These are phyloP conservation scores for Zygosaccharomyces sapae DNA, from an alignment of 1,139 yeast genomes.

Conservation along the genomic window DNA sequence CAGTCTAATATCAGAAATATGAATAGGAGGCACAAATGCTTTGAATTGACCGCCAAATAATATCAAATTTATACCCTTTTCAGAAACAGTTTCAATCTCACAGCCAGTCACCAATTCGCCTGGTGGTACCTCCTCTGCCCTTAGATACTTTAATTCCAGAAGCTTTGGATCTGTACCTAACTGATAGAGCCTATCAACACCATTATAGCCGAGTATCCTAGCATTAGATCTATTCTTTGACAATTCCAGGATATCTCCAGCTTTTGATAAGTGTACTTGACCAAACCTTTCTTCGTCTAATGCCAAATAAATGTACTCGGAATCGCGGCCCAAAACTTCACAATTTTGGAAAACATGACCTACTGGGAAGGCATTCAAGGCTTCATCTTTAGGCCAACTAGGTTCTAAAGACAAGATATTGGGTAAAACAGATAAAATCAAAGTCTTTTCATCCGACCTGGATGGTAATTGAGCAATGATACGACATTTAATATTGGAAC, in stretches of 20 bases:
- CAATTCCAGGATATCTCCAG: slow-evolving; percentile 46
- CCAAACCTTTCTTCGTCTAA: slow-evolving; percentile 58
- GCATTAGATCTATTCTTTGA: slow-evolving; percentile 52
- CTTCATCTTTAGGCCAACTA: slow-evolving; percentile 24
- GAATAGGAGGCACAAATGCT: slow-evolving; percentile 70
- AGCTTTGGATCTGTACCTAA: slow-evolving; percentile 66
- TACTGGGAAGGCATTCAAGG: slow-evolving; percentile 65
- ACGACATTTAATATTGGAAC: slow-evolving; percentile 65
- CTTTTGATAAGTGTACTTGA: slow-evolving; percentile 68
- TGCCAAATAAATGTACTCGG: slow-evolving; percentile 52
- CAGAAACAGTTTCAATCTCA: slow-evolving; percentile 61
- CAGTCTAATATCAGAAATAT: slow-evolving; percentile 79
- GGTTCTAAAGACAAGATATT: slow-evolving; percentile 42
- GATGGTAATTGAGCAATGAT: slow-evolving; percentile 57
- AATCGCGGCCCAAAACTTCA: slow-evolving; percentile 55
- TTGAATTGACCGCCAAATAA: slow-evolving; percentile 58
- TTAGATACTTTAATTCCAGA: slow-evolving; percentile 60
- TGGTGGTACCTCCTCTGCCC: slow-evolving; percentile 65
- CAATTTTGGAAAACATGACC: slow-evolving; percentile 70
- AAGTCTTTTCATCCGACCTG: slow-evolving; percentile 51
- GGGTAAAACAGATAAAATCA: slow-evolving; percentile 62
- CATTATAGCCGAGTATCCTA: slow-evolving; percentile 67
- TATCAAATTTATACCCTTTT: slow-evolving; percentile 64
- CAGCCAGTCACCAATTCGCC: slow-evolving; percentile 61
- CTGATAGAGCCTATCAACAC: slow-evolving; percentile 60